Base-by-base conservation (phyloP, 2,329 filamentous ascomycete species). In the Aspergillus neotritici region DNA sequence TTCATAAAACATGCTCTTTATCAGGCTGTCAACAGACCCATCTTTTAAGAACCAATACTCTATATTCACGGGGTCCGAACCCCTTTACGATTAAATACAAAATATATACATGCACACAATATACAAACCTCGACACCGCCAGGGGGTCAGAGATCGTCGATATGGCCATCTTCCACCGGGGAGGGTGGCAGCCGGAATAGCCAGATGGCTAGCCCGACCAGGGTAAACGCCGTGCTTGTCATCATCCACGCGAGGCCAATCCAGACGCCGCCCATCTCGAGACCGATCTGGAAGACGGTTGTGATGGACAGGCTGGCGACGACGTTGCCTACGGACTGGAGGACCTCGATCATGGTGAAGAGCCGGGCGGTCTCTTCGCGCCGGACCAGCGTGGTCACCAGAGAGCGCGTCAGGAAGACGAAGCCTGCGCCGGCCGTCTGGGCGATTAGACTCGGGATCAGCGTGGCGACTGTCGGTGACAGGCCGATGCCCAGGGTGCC, bases 351-450 rank as follows among this genome's bases (percentile, higher is more conserved):
- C 1, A 74, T 65, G 4, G 72, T 72, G 52, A 74, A 76, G 11
- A 76, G 52, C 9, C 72, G 65, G 5, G 72, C 73, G 3, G 72
- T 69, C 41, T 76, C 64, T 31, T 74, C 66, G 0, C 68, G 69
- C 21, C 72, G 65, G 12, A 76, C 68, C 6, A 74, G 60, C 4
- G 72, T 69, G 4, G 74, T 72, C 30, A 75, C 65, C 9, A 76
- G 54, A 1, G 70, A 70, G 5, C 73, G 67, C 44, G 72, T 69
- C 1, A 73, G 61, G 36, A 69, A 69, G 12, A 65, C 62, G 43
- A 73, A 74, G 1, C 73, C 74, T 0, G 71, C 70, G 6, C 74
- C 73, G 5, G 71, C 61, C 6, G 73, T 73, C 53, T 72, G 74
- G 9, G 75, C 43, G 10, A 75, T 58, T 34, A 76, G 55, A 30